A percentile compares a stretch with the other conserved stretches of the same genome.
Conservation (phyloP, 768 basidiomycete species). For the Neoboletus brunneissimus region DNA sequence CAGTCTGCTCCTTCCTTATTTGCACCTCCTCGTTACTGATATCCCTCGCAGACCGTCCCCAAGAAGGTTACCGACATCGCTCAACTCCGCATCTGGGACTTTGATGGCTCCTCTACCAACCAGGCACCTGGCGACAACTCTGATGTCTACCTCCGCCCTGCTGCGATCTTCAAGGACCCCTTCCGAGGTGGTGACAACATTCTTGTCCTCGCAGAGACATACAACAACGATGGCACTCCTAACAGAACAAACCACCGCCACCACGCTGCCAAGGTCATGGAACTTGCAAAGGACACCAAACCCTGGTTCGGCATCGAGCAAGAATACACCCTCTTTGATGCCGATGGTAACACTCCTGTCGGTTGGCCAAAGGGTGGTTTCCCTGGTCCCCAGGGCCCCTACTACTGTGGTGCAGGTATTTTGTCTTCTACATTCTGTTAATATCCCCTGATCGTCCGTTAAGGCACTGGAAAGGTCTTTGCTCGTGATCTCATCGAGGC, state of each 20-base stretch:
- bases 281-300: constrained; percentile 69
- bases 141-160: constrained; percentile 97
- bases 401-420: constrained; percentile 97
- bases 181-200: constrained; percentile 99
- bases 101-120: constrained; percentile 96
- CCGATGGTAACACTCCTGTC: constrained; percentile 76
- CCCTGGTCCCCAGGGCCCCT: constrained; percentile 98
- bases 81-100: constrained; percentile 97
- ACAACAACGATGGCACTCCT: constrained; percentile 98
- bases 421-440: background rate
- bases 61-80: constrained; percentile 85
- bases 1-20: constrained; percentile 46
- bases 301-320: constrained; percentile 99
- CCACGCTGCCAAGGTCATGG: constrained; percentile 93
- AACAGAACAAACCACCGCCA: constrained; percentile 96
- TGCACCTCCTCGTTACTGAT: background rate
- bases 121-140: constrained; percentile 96
- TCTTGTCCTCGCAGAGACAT: constrained; percentile 93
- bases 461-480: constrained; percentile 95
- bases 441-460: constrained; percentile 8
- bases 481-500: constrained; percentile 99
- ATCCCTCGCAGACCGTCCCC: constrained; percentile 65
- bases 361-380: constrained; percentile 99
- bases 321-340: constrained; percentile 97
- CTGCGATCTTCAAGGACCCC: constrained; percentile 96